These are phyloP conservation scores for Inonotus hispidus DNA, from an alignment of 1,284 basidiomycete genomes.

Conservation along the genomic window DNA sequence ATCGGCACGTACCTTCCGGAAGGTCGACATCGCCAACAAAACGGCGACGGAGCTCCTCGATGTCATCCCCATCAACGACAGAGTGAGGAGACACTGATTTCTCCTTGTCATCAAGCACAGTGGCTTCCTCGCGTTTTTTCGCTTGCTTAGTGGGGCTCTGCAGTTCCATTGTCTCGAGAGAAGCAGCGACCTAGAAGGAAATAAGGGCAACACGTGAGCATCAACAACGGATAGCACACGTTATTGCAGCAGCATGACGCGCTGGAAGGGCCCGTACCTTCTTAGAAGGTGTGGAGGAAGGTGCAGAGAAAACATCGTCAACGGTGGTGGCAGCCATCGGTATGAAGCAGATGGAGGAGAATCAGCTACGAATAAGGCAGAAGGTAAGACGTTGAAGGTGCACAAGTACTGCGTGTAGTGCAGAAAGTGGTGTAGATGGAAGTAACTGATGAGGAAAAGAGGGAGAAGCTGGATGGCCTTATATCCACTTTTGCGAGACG, in stretches of 20 bases:
- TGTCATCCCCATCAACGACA: conserved; percentile 29
- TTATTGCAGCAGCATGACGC: not conserved
- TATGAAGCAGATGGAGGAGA: not conserved
- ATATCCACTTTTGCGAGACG: not conserved
- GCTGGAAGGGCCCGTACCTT: conserved; percentile 12
- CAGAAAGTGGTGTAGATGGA: not conserved
- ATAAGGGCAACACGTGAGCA: not conserved
- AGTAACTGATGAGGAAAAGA: conserved; percentile 1
- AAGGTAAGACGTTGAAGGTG: not conserved
- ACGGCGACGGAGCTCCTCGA: conserved; percentile 18
- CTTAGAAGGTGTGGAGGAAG: conserved; percentile 20
- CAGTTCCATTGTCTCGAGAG: conserved; percentile 16
- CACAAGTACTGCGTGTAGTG: not conserved
- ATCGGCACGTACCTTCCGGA: conserved; percentile 22
- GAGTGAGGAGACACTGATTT: conserved; percentile 17
- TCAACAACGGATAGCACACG: not conserved
- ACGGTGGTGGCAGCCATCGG: conserved; percentile 16
- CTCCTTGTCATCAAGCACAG: conserved; percentile 14
- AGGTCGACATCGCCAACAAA: conserved; percentile 26
- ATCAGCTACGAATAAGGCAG: not conserved
- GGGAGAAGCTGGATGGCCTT: not conserved
- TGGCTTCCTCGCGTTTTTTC: conserved; percentile 3
- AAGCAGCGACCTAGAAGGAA: conserved; percentile 11
- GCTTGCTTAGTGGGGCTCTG: conserved; percentile 14
- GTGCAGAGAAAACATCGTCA: conserved; percentile 19